Conservation (phyloP, 257 asterid species). For the Osmanthus fragrans region DNA sequence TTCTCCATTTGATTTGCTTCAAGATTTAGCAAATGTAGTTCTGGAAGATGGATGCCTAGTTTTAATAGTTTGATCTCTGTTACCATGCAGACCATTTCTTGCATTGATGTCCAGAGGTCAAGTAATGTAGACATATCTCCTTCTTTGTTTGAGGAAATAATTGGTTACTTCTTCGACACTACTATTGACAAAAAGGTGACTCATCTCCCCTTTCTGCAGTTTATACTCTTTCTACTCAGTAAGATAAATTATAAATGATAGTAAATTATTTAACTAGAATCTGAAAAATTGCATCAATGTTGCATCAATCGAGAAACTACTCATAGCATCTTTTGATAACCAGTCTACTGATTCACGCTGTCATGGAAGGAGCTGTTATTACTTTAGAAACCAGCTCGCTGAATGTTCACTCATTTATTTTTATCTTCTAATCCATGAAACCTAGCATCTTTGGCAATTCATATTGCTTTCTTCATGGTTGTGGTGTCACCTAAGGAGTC, state of each 20-base stretch:
- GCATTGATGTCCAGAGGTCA: background rate
- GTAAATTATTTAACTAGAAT: background rate
- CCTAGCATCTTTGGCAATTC: background rate
- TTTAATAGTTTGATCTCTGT: background rate
- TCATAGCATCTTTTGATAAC: no score
- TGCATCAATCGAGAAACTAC: no score
- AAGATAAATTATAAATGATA: background rate
- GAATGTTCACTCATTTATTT: background rate
- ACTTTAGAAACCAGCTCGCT: background rate
- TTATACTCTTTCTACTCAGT: background rate
- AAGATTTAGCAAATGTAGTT: background rate
- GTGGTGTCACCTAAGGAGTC: background rate
- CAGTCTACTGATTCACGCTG: background rate
- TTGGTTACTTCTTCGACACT: background rate
- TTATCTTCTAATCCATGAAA: background rate
- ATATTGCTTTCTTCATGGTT: background rate
- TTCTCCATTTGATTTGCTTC: background rate
- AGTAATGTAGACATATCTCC: background rate
- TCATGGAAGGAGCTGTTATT: background rate
- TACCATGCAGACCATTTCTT: background rate
- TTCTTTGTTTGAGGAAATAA: background rate
- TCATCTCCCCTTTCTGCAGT: background rate
- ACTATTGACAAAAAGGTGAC: background rate
- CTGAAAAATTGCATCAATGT: background rate
- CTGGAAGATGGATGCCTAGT: background rate